Evolutionary conservation across 495 filamentous ascomycete species (phyloP), one percentile per base, ranked within the genome.

Genomic region (Trichocladium uniseriatum): DNA sequence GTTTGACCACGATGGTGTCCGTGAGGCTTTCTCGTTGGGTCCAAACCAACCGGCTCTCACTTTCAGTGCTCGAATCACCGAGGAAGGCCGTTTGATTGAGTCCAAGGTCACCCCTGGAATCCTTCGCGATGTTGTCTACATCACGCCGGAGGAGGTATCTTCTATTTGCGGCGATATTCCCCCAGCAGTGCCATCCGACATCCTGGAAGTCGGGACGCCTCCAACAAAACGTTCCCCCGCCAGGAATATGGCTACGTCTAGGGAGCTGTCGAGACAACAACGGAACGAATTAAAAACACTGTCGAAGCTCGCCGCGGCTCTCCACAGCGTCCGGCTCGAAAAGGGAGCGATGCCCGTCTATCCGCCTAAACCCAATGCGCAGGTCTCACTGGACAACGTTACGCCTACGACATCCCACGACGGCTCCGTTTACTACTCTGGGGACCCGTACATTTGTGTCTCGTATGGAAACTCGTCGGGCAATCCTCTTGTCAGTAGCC

Each of bases 1-100:
- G 86, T 63, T 98, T n/a, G 78, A 80, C 1, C 54, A 60, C 3
- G 58, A 68, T 20, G 41, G 84, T 6, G 77, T 83, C 1, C 68
- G 76, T 10, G 60, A 70, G 0, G 63, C 79, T 37, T 85, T 94
- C 67, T 91, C 87, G 56, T 69, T 98, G 31, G 76, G 71, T 0
- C 63, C 75, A 5, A 69, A 79, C 32, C 74, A 82, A 20, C 83
- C 85, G 0, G 83, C 80, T 20, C 66, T 97, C 43, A 95, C 90
- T 1, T 89, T 96, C 63, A 92, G 86, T 54, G 80, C 84, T 4
- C 81, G 77, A 45, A 67, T 96, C 41, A 66, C 72, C 15, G 66
- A 76, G 3, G 53, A 61, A 5, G 92, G 89, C 9, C 67, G 81
- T 6, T 64, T 94, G 16, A 54, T 89, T 8, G 84, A 91, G 3